Base-by-base conservation (phyloP, 345 rosid genomes). In the Populus nigra region DNA sequence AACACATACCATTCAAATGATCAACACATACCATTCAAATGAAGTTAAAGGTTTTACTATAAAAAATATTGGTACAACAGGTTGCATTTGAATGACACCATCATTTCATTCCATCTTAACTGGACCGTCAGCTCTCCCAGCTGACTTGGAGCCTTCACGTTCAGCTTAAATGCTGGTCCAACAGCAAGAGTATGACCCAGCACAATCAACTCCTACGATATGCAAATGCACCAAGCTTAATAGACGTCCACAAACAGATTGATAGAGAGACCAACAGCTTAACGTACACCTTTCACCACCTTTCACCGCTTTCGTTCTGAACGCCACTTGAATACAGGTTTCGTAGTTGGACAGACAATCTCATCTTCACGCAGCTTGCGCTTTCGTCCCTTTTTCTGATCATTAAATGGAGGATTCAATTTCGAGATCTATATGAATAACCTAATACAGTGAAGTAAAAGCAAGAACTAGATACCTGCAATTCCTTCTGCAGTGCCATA, bases 301-400 rank as follows among this genome's bases (percentile, higher is more conserved):
- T 73, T 80, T 90, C 84, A 93, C 49, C 96, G 88, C 87, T 95
- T 95, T 84, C 98, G 79, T 80, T 95, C 98, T 0, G 85, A 3
- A 33, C 88, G 77, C 98, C 97, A 91, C 82, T 90, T 89, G 86
- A 88, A 93, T 8, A 94, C 93, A 1, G 97, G 85, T 69, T 78
- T 89, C 49, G 90, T 82, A 63, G 91, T 87, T 65, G 95, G 98
- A 78, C 71, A 67, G 70, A 75, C 81, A 18, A 91, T 81, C 86
- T 93, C 98, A 4, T 92, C 97, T 27, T 93, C 99, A 5, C 86
- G 90, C 27, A 90, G 87, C 83, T 90, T 92, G 23, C 93, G 90
- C 81, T 91, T 91, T 74, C 83, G 82, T 45, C 99, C 99, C 70
- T 87, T 89, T 87, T 95, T 93, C 97, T 93, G 88, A 45, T 63